Percentiles rank a stretch among this genome's conserved stretches.
Conservation (phyloP, 371 early-diverging fungal genomes). For the Mucor irregularis region DNA sequence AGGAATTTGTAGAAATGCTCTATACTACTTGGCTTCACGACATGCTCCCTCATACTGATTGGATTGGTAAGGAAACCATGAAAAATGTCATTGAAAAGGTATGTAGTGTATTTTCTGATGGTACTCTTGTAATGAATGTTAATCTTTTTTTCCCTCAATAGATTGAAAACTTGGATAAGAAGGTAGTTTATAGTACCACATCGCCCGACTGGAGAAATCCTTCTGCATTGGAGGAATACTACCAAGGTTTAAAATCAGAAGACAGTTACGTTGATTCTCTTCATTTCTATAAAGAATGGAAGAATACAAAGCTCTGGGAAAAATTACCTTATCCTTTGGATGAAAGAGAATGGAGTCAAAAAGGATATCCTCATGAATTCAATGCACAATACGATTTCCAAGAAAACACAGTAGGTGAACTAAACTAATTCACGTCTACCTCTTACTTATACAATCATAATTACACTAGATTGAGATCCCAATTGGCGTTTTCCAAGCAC, state of each 20-base stretch:
- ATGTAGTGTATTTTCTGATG: neutral
- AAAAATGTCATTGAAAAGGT: conserved; percentile 48
- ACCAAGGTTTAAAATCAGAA: conserved; percentile 15
- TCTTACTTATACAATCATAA: neutral
- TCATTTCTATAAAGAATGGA: neutral
- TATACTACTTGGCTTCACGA: conserved; percentile 33
- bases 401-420: conserved; percentile 21
- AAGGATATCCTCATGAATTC: conserved; percentile 51
- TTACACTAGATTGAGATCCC: conserved; percentile 49
- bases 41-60: conserved; percentile 39
- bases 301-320: neutral
- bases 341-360: conserved; percentile 18
- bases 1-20: conserved; percentile 29
- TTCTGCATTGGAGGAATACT: conserved; percentile 39
- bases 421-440: neutral
- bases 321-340: neutral
- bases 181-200: conserved; percentile 48
- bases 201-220: conserved; percentile 50
- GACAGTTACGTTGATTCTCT: neutral
- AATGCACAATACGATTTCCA: conserved; percentile 57
- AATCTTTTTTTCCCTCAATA: neutral
- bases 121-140: neutral
- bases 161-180: conserved; percentile 31
- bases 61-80: conserved; percentile 55
- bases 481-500: conserved; percentile 52